phyloP scores from a whole-genome alignment of 495 filamentous ascomycete genomes.

The Hyaloscypha variabilis region DNA sequence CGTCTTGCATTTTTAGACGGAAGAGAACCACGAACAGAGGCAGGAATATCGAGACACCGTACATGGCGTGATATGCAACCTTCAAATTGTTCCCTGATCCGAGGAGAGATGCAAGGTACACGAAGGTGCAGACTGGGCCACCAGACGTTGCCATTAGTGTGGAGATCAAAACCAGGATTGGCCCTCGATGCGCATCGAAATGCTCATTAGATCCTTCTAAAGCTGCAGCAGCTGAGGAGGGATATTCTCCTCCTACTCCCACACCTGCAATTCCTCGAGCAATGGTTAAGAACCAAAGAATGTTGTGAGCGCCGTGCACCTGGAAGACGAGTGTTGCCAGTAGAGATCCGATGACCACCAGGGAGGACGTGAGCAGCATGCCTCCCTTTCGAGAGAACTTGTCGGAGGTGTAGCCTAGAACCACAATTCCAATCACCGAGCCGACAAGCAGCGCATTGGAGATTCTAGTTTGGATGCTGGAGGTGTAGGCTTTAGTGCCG shows the following conservation, averaged over 20 bases:
- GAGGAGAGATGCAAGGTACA: conserved; percentile 1
- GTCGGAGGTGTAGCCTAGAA: conserved; percentile 10
- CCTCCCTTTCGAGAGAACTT: conserved; percentile 8
- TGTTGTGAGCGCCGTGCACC: conserved; percentile 1
- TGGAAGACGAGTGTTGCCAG: neutral
- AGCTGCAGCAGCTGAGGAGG: conserved; percentile 5
- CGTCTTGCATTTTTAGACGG: neutral
- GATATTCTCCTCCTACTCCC: conserved; percentile 10
- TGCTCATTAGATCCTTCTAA: conserved; percentile 1
- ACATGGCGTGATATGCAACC: neutral
- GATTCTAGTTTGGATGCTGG: conserved; percentile 6
- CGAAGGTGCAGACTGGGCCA: neutral
- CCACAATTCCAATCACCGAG: conserved; percentile 3
- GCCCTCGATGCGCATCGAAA: conserved; percentile 1
- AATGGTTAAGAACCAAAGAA: conserved; percentile 9
- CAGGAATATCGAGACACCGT: neutral
- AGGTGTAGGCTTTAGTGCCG: conserved; percentile 6
- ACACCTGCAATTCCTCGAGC: conserved; percentile 12
- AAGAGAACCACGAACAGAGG: neutral
- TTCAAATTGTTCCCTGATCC: neutral
- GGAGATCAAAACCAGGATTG: neutral
- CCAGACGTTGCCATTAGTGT: neutral
- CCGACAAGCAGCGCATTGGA: conserved; percentile 9
- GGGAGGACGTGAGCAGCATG: conserved; percentile 10
- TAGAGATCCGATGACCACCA: conserved; percentile 11